Evolutionary conservation across 2,329 filamentous ascomycete genomes (phyloP).

Genomic region (Epichloe glyceriae): DNA sequence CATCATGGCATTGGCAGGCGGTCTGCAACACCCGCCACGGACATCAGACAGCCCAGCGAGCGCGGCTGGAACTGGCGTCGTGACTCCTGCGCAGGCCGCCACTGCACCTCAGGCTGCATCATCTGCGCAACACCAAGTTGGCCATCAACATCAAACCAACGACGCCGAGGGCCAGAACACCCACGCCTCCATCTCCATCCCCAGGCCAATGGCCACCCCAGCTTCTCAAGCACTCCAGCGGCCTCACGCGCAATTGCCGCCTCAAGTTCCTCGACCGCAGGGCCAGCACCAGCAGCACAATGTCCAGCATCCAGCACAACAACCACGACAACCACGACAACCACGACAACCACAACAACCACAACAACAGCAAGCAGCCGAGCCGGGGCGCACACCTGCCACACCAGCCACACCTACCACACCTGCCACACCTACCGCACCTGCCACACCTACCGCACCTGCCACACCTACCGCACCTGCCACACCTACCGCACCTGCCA

Average conservation of each 20-base stretch:
- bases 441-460: too few species aligned
- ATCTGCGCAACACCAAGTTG: slow-evolving; percentile 4
- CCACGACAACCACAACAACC: slow-evolving; percentile 9
- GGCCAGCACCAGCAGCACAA: slow-evolving; percentile 11
- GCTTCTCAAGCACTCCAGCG: slow-evolving; percentile 16
- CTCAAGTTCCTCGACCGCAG: slow-evolving; percentile 8
- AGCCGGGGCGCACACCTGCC: background rate
- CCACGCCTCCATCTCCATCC: background rate
- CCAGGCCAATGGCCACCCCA: slow-evolving; percentile 6
- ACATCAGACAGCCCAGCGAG: slow-evolving; percentile 12
- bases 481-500: background rate
- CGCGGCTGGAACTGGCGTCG: slow-evolving; percentile 16
- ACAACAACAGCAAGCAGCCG: slow-evolving; percentile 9
- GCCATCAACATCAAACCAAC: background rate
- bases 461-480: too few species aligned
- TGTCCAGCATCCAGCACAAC: slow-evolving; percentile 4
- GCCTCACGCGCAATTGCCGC: slow-evolving; percentile 17
- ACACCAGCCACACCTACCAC: slow-evolving; percentile 2
- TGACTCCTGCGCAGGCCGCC: slow-evolving; percentile 22
- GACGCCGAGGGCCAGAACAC: background rate
- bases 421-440: too few species aligned
- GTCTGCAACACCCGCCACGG: slow-evolving; percentile 31
- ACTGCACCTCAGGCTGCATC: slow-evolving; percentile 13
- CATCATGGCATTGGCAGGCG: slow-evolving; percentile 42
- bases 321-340: slow-evolving; percentile 5